Evolutionary conservation across 2,329 filamentous ascomycete genomes (phyloP), one percentile per base, ranked within the genome.

Genomic region (Hymenotorrendiella dingleyae): DNA sequence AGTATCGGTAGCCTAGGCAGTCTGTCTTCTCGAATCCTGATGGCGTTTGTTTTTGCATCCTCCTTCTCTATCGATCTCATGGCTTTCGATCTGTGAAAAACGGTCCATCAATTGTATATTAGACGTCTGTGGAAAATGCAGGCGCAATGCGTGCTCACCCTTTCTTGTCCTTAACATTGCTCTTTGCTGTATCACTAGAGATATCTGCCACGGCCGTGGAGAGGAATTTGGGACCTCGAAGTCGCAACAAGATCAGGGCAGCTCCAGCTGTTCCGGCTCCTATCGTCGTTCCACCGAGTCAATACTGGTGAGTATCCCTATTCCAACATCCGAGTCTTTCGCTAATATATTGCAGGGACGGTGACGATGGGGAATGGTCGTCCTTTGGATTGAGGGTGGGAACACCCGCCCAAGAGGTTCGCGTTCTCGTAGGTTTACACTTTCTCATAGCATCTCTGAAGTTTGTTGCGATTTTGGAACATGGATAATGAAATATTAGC

Each of bases 351-450:
- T 17, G 9, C 11, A 77, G 76, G 76, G 69, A 75, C 46, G 78
- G 79, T 30, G 70, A 74, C 52, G 82, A 86, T 58, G 82, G 82
- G 6, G 71, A 72, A 48, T 90, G 85, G 85, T 86, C 82, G 6
- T 76, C 81, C 6, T 78, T 86, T 49, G 68, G 67, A 12, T 67
- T 88, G 42, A 73, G 65, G 56, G 70, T 73, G 17, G 79, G 78
- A 27, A 67, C 62, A 9, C 73, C 76, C 4, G 60, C 63, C n/a
- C 72, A 78, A 53, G 60, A 61, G 42, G 47, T 66, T n/a, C 54
- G 64, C 39, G 65, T 65, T 4, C 53, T 64, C 5, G n/a, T n/a
- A n/a, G n/a, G n/a, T n/a, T n/a, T n/a, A n/a, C n/a, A n/a, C n/a
- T n/a, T n/a, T n/a, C n/a, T n/a, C n/a, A n/a, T n/a, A n/a, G n/a